Conservation (phyloP, 129 eudicot genomes). For the Saposhnikovia divaricata region DNA sequence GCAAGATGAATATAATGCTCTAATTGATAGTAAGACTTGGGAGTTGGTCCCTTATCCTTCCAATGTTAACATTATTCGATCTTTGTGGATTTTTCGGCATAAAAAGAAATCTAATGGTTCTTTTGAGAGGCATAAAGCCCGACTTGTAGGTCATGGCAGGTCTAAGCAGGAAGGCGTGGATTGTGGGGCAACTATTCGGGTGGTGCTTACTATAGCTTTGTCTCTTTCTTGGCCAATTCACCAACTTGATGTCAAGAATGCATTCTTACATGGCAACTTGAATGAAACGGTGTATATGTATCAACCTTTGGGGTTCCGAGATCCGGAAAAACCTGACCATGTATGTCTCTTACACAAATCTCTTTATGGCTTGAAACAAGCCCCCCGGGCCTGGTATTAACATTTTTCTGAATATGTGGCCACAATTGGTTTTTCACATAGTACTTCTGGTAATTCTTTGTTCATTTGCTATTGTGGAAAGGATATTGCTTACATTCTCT, state of each 20-base stretch:
- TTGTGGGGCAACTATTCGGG: not conserved
- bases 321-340: not conserved
- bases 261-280: too few relatives aligned
- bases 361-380: not conserved
- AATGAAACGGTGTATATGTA: too few relatives aligned
- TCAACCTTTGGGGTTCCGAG: not conserved
- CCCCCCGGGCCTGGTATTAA: not conserved
- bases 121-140: slow-evolving; percentile 5
- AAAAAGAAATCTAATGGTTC: slow-evolving; percentile 1
- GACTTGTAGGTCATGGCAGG: not conserved
- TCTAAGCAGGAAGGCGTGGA: not conserved
- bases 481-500: not conserved
- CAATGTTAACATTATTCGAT: not conserved
- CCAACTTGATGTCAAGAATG: too few relatives aligned
- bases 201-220: not conserved
- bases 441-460: not conserved
- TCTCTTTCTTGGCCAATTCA: too few relatives aligned
- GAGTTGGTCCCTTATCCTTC: slow-evolving; percentile 7
- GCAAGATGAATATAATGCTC: slow-evolving; percentile 4
- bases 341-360: not conserved
- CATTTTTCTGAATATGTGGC: not conserved
- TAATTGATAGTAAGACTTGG: too few relatives aligned
- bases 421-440: not conserved
- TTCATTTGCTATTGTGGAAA: not conserved
- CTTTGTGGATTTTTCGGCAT: not conserved